Evolutionary conservation across 192 early-diverging fungal species (phyloP).

Genomic region (Coemansia javaensis): DNA sequence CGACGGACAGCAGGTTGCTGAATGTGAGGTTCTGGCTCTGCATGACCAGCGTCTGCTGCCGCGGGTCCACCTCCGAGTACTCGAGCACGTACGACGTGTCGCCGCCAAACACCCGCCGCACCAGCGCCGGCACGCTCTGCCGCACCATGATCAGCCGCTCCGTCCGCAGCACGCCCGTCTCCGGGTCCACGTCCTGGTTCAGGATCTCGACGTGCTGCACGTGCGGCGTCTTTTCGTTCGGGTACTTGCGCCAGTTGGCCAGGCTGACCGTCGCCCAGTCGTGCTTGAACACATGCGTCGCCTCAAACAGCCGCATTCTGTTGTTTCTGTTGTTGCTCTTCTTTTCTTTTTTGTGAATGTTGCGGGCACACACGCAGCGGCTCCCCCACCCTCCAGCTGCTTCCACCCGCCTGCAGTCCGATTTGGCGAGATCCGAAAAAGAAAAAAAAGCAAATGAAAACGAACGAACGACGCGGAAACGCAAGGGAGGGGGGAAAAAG

Average conservation of each 20-base stretch:
- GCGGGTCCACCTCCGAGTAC: slow-evolving; percentile 81
- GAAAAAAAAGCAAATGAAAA: slow-evolving; percentile 4
- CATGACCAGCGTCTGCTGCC: slow-evolving; percentile 65
- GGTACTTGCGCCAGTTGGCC: slow-evolving; percentile 97
- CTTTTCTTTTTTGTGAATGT: no score
- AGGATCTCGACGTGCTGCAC: slow-evolving; percentile 89
- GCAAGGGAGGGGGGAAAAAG: slow-evolving; percentile 1
- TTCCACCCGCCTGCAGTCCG: no score
- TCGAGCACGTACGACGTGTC: slow-evolving; percentile 83
- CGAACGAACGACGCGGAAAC: not conserved
- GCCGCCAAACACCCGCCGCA: slow-evolving; percentile 66
- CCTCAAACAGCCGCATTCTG: slow-evolving; percentile 84
- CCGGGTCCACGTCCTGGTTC: slow-evolving; percentile 70
- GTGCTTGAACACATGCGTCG: slow-evolving; percentile 72
- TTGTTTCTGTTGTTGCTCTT: no score
- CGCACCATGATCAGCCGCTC: slow-evolving; percentile 86
- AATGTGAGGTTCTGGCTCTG: slow-evolving; percentile 81
- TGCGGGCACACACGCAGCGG: no score
- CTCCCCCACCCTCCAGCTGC: no score
- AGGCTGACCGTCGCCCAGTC: slow-evolving; percentile 76
- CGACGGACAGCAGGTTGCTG: slow-evolving; percentile 74
- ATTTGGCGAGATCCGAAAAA: no score
- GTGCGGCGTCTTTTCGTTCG: slow-evolving; percentile 88
- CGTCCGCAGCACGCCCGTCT: slow-evolving; percentile 79
- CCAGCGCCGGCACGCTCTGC: slow-evolving; percentile 78